Conservation (phyloP, 1,284 basidiomycete species). For the Schizophyllum amplum region DNA sequence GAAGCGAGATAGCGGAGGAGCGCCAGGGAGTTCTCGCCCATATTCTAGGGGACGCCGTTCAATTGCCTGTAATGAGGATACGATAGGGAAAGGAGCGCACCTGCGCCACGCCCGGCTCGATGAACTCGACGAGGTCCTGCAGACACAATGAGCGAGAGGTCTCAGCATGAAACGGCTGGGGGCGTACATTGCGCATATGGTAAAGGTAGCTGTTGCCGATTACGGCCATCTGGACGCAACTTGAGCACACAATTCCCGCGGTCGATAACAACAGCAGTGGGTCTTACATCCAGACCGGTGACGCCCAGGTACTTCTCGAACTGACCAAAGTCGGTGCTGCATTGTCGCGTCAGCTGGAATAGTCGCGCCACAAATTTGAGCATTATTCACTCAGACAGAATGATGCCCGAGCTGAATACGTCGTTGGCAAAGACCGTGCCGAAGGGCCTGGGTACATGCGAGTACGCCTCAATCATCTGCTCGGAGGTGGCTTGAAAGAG, state of each 20-base stretch:
- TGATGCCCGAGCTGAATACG: conserved; percentile 87
- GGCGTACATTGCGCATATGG: conserved; percentile 69
- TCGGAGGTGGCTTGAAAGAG: conserved; percentile 95
- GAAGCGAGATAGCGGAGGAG: conserved; percentile 78
- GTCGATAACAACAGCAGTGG: conserved; percentile 1
- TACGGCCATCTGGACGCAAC: conserved; percentile 70
- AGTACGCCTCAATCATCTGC: conserved; percentile 91
- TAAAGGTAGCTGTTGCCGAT: conserved; percentile 93
- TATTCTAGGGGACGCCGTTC: conserved; percentile 71
- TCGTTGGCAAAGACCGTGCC: conserved; percentile 93
- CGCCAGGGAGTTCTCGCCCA: conserved; percentile 86
- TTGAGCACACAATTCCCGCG: not conserved
- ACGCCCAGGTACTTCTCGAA: conserved; percentile 89
- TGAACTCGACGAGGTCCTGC: conserved; percentile 73
- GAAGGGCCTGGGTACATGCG: conserved; percentile 81
- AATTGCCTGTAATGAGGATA: conserved; percentile 1
- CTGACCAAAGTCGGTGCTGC: conserved; percentile 87
- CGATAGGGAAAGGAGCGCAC: conserved; percentile 20
- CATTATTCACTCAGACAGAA: conserved; percentile 75
- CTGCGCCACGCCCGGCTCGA: conserved; percentile 73
- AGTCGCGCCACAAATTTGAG: not conserved
- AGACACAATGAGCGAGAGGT: conserved; percentile 4
- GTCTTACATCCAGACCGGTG: conserved; percentile 73
- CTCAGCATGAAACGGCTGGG: not conserved
- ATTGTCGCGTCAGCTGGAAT: conserved; percentile 2